phyloP scores from a whole-genome alignment of 345 rosid genomes.

The Bretschneidera sinensis region DNA sequence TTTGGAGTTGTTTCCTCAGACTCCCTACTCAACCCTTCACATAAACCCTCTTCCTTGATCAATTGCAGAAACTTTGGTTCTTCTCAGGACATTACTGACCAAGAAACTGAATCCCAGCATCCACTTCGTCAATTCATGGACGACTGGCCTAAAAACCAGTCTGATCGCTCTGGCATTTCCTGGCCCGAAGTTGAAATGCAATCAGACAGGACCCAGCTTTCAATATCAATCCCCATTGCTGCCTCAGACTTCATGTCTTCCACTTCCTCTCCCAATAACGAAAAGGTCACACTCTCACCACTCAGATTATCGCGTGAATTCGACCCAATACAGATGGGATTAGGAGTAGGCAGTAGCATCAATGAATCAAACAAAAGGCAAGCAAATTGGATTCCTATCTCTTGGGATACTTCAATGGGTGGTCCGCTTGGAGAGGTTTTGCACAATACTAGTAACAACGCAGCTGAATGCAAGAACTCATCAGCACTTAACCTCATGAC shows the following conservation, averaged over 20 bases:
- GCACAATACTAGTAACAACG: slow-evolving; percentile 37
- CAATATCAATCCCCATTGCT: slow-evolving; percentile 50
- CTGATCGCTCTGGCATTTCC: slow-evolving; percentile 32
- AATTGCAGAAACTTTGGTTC: slow-evolving; percentile 35
- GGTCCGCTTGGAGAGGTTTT: slow-evolving; percentile 76
- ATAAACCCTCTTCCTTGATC: slow-evolving; percentile 28
- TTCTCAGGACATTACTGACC: slow-evolving; percentile 29
- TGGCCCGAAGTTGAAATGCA: slow-evolving; percentile 47
- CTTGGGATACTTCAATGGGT: slow-evolving; percentile 63
- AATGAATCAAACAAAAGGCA: slow-evolving; percentile 38
- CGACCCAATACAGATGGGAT: slow-evolving; percentile 49
- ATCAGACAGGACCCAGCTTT: slow-evolving; percentile 54
- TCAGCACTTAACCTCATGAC: slow-evolving; percentile 45
- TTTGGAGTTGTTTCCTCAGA: slow-evolving; percentile 43
- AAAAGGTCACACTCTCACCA: slow-evolving; percentile 36
- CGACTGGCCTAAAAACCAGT: slow-evolving; percentile 45
- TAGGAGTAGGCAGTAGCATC: slow-evolving; percentile 36
- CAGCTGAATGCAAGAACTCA: slow-evolving; percentile 34
- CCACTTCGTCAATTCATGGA: slow-evolving; percentile 58
- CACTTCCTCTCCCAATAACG: slow-evolving; percentile 45
- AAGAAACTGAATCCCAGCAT: slow-evolving; percentile 36
- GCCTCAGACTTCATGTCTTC: slow-evolving; percentile 45
- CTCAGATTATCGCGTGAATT: slow-evolving; percentile 40
- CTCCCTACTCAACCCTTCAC: slow-evolving; percentile 43
- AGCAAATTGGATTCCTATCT: slow-evolving; percentile 46